Evolutionary conservation across 2,329 filamentous ascomycete genomes (phyloP).

Genomic region (Mariannaea elegans): DNA sequence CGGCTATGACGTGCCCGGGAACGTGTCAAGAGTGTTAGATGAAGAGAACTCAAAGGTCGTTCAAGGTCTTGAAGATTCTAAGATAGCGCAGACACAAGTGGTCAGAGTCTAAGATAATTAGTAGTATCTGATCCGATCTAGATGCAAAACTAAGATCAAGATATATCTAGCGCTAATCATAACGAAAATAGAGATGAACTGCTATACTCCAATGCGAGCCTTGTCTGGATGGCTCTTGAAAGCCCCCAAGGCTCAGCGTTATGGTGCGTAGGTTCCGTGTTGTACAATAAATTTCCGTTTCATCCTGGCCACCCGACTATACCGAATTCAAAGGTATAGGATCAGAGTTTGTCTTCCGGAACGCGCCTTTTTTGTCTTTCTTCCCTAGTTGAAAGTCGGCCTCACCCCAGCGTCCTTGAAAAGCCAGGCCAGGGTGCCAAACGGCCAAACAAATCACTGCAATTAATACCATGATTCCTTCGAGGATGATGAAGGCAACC

Average conservation of each 20-base stretch:
- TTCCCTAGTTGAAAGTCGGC: constrained; percentile 31
- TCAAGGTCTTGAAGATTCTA: background rate
- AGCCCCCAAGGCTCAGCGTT: too few relatives aligned
- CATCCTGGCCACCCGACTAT: background rate
- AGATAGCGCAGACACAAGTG: constrained; percentile 1
- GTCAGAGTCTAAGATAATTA: background rate
- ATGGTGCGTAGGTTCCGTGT: too few relatives aligned
- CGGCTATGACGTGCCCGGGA: constrained; percentile 31
- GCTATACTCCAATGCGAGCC: too few relatives aligned
- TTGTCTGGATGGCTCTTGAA: too few relatives aligned
- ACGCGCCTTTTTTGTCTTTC: background rate
- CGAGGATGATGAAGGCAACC: constrained; percentile 22
- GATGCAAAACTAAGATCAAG: too few relatives aligned
- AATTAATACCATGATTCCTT: constrained; percentile 24
- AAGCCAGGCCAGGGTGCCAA: constrained; percentile 25
- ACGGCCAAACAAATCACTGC: background rate
- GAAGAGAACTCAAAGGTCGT: constrained; percentile 27
- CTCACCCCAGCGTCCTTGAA: constrained; percentile 25
- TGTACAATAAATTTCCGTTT: too few relatives aligned
- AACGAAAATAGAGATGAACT: too few relatives aligned
- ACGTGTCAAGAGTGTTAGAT: constrained; percentile 26
- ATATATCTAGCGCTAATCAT: too few relatives aligned
- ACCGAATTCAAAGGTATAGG: background rate
- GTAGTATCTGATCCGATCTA: too few relatives aligned
- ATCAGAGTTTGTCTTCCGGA: constrained; percentile 12